phyloP scores from a whole-genome alignment of 768 basidiomycete species.

The Hygrophoropsis aurantiaca region DNA sequence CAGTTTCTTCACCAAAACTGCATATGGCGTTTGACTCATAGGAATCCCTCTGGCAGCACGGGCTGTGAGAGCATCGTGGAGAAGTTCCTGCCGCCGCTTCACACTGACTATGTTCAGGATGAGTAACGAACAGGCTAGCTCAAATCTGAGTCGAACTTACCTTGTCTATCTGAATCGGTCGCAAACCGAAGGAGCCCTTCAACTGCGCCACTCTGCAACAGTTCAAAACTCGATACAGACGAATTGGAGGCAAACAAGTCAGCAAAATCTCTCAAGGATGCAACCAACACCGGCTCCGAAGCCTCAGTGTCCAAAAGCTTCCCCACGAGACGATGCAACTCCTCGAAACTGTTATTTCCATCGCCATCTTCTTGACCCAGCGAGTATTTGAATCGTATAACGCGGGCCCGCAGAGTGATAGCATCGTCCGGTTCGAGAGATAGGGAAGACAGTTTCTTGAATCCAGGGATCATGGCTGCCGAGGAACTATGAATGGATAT shows the following conservation, averaged over 20 bases:
- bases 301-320: slow-evolving; percentile 55
- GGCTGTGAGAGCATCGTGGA: slow-evolving; percentile 75
- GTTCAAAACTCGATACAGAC: slow-evolving; percentile 93
- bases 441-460: slow-evolving; percentile 68
- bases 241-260: slow-evolving; percentile 73
- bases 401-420: slow-evolving; percentile 87
- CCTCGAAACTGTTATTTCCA: slow-evolving; percentile 62
- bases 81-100: slow-evolving; percentile 67
- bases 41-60: slow-evolving; percentile 46
- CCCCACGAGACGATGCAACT: slow-evolving; percentile 63
- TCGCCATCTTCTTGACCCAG: slow-evolving; percentile 54
- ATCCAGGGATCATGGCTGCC: slow-evolving; percentile 49
- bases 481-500: slow-evolving; percentile 39
- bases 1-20: slow-evolving; percentile 88
- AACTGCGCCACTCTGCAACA: slow-evolving; percentile 91
- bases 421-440: slow-evolving; percentile 85
- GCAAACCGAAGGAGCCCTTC: slow-evolving; percentile 84
- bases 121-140: slow-evolving; percentile 9
- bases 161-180: slow-evolving; percentile 59
- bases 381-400: slow-evolving; percentile 83
- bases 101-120: slow-evolving; percentile 51
- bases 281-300: slow-evolving; percentile 61
- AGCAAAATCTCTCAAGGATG: slow-evolving; percentile 72
- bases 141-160: slow-evolving; percentile 39
- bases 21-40: slow-evolving; percentile 57